These are phyloP conservation scores for Stereocaulon alpinum DNA, from an alignment of 495 filamentous ascomycete species.

Conservation along the genomic window DNA sequence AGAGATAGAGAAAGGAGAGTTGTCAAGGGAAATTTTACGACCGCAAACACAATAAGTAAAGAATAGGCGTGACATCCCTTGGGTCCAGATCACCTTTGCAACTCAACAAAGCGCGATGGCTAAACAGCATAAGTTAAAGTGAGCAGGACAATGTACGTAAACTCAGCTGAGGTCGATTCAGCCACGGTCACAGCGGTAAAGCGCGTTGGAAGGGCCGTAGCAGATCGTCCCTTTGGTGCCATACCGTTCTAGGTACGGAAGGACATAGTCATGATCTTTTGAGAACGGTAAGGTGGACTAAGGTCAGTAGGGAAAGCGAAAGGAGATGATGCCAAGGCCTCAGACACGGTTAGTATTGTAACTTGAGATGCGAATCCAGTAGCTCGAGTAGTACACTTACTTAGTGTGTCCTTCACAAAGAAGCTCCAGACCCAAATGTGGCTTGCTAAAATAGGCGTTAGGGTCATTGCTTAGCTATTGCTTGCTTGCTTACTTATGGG, in stretches of 20 bases:
- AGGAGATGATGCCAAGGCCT: not conserved
- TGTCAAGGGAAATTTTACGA: not conserved
- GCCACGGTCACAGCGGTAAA: not conserved
- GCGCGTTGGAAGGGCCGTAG: not conserved
- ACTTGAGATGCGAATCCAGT: not conserved
- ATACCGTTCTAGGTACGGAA: not conserved
- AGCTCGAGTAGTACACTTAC: too few species aligned
- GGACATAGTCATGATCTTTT: not conserved
- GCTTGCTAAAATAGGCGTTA: too few species aligned
- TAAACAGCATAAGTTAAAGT: not conserved
- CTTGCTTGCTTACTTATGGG: too few species aligned
- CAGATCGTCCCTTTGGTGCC: not conserved
- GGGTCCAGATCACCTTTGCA: not conserved
- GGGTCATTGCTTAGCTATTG: too few species aligned
- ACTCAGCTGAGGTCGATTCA: not conserved
- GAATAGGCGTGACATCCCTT: not conserved
- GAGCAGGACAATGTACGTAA: not conserved
- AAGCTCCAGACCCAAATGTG: too few species aligned
- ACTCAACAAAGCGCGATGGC: not conserved
- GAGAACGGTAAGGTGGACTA: not conserved
- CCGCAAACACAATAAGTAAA: not conserved
- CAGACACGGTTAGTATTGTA: too few species aligned
- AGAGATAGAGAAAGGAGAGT: not conserved
- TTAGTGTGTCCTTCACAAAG: not conserved
- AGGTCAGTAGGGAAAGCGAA: not conserved